Percentiles rank a stretch among this genome's conserved stretches.
phyloP scores from a whole-genome alignment of 208 protist genomes.

The Acanthamoeba rhysodes region DNA sequence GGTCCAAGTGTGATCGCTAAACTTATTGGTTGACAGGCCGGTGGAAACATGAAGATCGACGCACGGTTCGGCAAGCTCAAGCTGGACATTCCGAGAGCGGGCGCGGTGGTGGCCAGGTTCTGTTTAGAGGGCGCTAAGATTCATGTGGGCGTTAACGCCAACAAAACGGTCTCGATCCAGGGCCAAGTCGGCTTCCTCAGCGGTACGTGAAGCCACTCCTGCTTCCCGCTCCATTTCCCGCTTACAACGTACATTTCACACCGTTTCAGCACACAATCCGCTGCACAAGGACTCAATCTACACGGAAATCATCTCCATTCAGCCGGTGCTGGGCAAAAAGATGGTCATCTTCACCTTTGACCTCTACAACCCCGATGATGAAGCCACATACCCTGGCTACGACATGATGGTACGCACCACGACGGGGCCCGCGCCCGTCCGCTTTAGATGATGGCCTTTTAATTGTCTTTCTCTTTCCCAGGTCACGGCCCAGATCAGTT shows the following conservation, averaged over 20 bases:
- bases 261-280: constrained; percentile 5
- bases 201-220: not conserved
- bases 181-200: constrained; percentile 41
- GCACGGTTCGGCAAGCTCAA: constrained; percentile 40
- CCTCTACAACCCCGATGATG: constrained; percentile 52
- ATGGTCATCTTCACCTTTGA: constrained; percentile 68
- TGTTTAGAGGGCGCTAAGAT: constrained; percentile 23
- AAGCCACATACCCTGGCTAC: constrained; percentile 32
- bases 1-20: not conserved
- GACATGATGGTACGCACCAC: constrained; percentile 20
- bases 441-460: not conserved
- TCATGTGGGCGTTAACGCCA: constrained; percentile 19
- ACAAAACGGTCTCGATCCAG: constrained; percentile 44
- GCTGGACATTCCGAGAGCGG: not conserved
- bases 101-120: constrained; percentile 27
- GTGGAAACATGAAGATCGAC: constrained; percentile 24
- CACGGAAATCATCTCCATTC: constrained; percentile 60
- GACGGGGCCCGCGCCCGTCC: not conserved
- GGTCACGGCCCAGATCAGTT: constrained; percentile 45
- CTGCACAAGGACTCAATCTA: constrained; percentile 11
- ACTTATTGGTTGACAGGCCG: not conserved
- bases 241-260: too few relatives aligned
- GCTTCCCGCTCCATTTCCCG: not conserved
- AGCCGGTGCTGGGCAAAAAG: constrained; percentile 49
- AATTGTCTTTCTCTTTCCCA: not conserved